phyloP scores from a whole-genome alignment of 257 asterid genomes.

The Solanum lignicaule region DNA sequence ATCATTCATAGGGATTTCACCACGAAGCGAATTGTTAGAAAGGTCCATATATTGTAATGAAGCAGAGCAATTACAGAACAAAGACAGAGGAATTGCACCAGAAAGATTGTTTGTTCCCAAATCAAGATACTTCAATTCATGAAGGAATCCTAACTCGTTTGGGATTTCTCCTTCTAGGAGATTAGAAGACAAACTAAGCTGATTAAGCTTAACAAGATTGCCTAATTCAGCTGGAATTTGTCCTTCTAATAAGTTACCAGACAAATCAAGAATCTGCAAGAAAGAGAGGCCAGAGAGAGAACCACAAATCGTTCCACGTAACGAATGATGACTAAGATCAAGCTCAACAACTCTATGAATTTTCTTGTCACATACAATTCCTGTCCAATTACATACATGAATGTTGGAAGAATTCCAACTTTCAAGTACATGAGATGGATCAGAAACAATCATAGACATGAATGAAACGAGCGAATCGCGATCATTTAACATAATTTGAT shows the following conservation, averaged over 20 bases:
- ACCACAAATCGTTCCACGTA: constrained; percentile 51
- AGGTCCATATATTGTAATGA: constrained; percentile 54
- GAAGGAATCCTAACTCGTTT: constrained; percentile 29
- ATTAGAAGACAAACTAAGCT: constrained; percentile 59
- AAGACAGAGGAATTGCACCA: constrained; percentile 47
- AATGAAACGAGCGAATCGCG: constrained; percentile 54
- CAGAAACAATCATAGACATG: constrained; percentile 34
- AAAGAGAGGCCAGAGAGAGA: constrained; percentile 35
- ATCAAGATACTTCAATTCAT: constrained; percentile 44
- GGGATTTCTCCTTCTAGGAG: constrained; percentile 53
- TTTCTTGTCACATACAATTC: constrained; percentile 38
- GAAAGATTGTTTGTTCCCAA: constrained; percentile 50
- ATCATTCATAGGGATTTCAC: constrained; percentile 37
- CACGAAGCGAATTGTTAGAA: constrained; percentile 66
- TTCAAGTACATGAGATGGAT: constrained; percentile 35
- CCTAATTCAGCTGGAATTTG: constrained; percentile 56
- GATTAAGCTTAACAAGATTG: constrained; percentile 24
- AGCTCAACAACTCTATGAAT: constrained; percentile 38
- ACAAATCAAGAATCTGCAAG: constrained; percentile 54
- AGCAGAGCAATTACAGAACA: constrained; percentile 48
- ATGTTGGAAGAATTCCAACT: constrained; percentile 38
- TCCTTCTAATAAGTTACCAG: constrained; percentile 53
- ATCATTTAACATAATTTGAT: constrained; percentile 19
- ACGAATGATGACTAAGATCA: constrained; percentile 45
- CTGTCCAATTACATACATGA: constrained; percentile 57